Percentiles rank a stretch among this genome's conserved stretches.
These are phyloP conservation scores for Amoebophrya sp. DNA, from an alignment of 169 alveolate species.

Conservation along the genomic window DNA sequence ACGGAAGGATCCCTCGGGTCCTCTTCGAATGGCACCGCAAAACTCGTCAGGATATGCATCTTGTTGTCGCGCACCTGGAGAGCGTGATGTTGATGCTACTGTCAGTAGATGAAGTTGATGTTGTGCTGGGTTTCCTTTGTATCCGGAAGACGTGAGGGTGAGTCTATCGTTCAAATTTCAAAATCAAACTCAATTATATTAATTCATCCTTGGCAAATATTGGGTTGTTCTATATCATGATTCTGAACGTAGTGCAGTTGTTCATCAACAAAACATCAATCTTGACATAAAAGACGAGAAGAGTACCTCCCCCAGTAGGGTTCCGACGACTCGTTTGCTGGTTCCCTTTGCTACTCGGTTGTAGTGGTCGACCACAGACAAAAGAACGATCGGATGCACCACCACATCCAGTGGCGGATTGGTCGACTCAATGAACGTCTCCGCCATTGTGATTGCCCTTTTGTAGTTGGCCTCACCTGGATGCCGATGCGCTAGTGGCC, in stretches of 20 bases:
- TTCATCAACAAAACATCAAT: neutral
- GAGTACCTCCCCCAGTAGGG: slow-evolving; percentile 80
- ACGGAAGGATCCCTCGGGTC: slow-evolving; percentile 90
- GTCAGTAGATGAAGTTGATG: neutral
- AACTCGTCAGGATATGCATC: slow-evolving; percentile 89
- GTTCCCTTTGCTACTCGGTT: slow-evolving; percentile 86
- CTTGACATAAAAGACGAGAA: neutral
- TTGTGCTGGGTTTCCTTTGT: neutral
- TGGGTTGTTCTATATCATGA: neutral
- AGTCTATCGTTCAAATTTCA: neutral
- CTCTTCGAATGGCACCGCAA: slow-evolving; percentile 98
- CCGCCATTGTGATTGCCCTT: too few species aligned
- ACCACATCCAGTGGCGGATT: slow-evolving; percentile 24
- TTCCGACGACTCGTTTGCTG: slow-evolving; percentile 90
- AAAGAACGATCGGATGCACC: slow-evolving; percentile 59
- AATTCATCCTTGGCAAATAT: neutral
- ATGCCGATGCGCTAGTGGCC: too few species aligned
- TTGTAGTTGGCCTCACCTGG: too few species aligned
- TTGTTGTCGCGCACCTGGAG: slow-evolving; percentile 46
- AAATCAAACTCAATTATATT: neutral
- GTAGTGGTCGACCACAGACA: slow-evolving; percentile 98
- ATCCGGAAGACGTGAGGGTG: neutral
- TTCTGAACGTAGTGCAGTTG: neutral
- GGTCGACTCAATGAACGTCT: neutral
- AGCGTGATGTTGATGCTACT: too few species aligned